Evolutionary conservation across 1,139 yeast species (phyloP), one percentile per base, ranked within the genome.

Genomic region (Ogataea hybrid): DNA sequence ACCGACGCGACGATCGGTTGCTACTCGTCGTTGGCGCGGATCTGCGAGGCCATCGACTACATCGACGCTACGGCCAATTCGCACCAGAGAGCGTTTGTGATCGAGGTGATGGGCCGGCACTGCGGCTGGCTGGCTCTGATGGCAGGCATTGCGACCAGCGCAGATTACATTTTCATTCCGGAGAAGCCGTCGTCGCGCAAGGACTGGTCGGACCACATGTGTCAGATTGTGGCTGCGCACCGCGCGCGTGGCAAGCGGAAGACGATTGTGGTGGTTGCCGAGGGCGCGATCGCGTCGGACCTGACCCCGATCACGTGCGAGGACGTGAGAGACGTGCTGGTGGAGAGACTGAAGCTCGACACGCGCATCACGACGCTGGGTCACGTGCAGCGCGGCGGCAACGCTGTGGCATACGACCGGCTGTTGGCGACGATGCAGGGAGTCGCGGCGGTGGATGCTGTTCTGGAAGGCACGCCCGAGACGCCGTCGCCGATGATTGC

Each of bases 101-200:
- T 84, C 34, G 94, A 84, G 64, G 94, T 84, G n/a, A 84, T 84
- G 94, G 94, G 94, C 48, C 75, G 94, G 64, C 92, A 84, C 58
- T 84, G 94, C 70, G 94, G 94, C 52, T 84, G 94, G 94, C 72
- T 84, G 51, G 92, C 87, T 1, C 67, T 84, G 51, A 84, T 84
- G 86, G 84, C 92, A 2, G 92, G 92, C 54, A 76, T 84, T 46
- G 81, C 90, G 18, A 83, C 92, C 12, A 81, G 85, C 59, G 92
- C 94, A 2, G 94, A 84, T 62, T 84, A 77, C 58, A 82, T 84
- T 43, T 79, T 84, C 58, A 84, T 84, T 44, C 94, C 94, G 9
- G 94, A 84, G 66, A 78, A 83, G 62, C 90, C 94, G 6, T 75
- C 84, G 2, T 67, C 73, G 35, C 66, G 76, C 47, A 67, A 71